Evolutionary conservation across 2,329 filamentous ascomycete genomes (phyloP).

Genomic region (Paracoccidioides brasiliensis): DNA sequence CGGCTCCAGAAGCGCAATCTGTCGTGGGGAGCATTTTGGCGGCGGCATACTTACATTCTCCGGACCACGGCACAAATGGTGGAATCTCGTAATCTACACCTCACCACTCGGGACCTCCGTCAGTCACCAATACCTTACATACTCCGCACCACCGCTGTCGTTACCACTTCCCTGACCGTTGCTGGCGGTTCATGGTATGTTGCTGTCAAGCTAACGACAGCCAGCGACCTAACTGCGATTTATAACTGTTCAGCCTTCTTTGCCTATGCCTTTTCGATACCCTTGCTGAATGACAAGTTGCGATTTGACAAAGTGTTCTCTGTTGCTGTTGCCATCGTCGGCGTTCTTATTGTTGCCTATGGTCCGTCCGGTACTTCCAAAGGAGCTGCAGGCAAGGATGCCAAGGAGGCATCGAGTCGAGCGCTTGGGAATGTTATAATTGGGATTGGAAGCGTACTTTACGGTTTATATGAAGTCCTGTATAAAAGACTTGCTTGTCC

Average conservation of each 20-base stretch:
- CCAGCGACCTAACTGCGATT: constrained; percentile 88
- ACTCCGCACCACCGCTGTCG: constrained; percentile 60
- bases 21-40: constrained; percentile 79
- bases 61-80: constrained; percentile 71
- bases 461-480: constrained; percentile 92
- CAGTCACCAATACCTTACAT: constrained; percentile 57
- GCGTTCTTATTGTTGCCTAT: constrained; percentile 91
- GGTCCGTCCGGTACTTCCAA: constrained; percentile 56
- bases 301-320: constrained; percentile 74
- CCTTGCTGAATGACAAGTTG: constrained; percentile 71
- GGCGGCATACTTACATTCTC: constrained; percentile 51
- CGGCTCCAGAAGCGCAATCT: constrained; percentile 64
- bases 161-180: constrained; percentile 76
- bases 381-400: constrained; percentile 19
- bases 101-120: constrained; percentile 31
- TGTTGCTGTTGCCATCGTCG: constrained; percentile 73
- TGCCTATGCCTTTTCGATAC: constrained; percentile 92
- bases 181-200: constrained; percentile 93
- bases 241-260: constrained; percentile 99
- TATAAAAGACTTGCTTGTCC: constrained; percentile 92
- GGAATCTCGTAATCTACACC: constrained; percentile 59
- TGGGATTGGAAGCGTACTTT: constrained; percentile 76
- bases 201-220: constrained; percentile 83
- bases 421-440: constrained; percentile 84
- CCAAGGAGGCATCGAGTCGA: constrained; percentile 49